These are phyloP conservation scores for Bipolaris oryzae DNA, from an alignment of 2,329 filamentous ascomycete species.

Conservation along the genomic window DNA sequence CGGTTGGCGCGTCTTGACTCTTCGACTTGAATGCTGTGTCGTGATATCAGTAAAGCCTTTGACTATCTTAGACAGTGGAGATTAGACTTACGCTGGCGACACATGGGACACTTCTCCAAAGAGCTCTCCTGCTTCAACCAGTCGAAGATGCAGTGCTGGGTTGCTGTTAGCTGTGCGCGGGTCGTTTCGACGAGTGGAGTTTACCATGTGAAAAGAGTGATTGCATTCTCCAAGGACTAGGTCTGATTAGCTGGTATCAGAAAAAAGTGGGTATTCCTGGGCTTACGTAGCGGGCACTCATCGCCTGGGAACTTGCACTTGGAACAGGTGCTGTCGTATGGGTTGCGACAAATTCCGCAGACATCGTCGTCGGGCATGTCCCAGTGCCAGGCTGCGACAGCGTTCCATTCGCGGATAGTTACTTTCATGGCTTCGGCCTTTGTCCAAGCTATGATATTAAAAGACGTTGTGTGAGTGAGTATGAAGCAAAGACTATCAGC, in stretches of 20 bases:
- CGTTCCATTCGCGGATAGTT: constrained; percentile 90
- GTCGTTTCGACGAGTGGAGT: background rate
- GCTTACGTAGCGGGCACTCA: constrained; percentile 86
- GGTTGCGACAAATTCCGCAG: constrained; percentile 96
- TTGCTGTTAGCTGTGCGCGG: constrained; percentile 13
- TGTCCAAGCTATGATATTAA: constrained; percentile 5
- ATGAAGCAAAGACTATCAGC: constrained; percentile 29
- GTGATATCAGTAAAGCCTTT: constrained; percentile 18
- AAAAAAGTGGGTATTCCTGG: background rate
- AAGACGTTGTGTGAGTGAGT: constrained; percentile 7
- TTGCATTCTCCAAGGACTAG: constrained; percentile 94
- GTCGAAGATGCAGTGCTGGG: constrained; percentile 88
- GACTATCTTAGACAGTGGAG: background rate
- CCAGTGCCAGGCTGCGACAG: constrained; percentile 97
- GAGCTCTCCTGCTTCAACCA: constrained; percentile 97
- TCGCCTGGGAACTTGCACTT: constrained; percentile 98
- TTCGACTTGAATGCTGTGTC: constrained; percentile 48
- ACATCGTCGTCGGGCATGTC: constrained; percentile 97
- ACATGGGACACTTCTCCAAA: constrained; percentile 97
- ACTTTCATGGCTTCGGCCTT: constrained; percentile 75
- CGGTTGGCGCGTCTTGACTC: constrained; percentile 39
- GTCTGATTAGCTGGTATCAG: constrained; percentile 11
- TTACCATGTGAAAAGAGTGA: constrained; percentile 96
- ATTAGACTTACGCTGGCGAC: constrained; percentile 75
- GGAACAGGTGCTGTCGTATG: constrained; percentile 96